These are phyloP conservation scores for Paspalum vaginatum DNA, from an alignment of 176 grass and related monocot genomes.

Conservation along the genomic window DNA sequence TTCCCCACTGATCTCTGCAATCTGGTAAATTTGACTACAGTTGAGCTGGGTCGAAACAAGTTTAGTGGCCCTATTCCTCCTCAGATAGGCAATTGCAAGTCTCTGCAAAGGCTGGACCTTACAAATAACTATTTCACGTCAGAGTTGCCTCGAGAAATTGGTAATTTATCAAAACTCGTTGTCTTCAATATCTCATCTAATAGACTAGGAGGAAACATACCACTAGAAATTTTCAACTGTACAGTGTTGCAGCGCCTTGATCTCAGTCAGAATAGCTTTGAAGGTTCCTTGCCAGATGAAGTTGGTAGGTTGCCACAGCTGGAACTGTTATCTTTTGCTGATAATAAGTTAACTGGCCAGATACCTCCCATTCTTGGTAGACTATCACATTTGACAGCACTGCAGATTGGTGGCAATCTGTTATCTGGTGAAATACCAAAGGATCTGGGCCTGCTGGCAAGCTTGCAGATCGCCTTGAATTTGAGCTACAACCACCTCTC, in stretches of 20 bases:
- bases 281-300: slow-evolving; percentile 73
- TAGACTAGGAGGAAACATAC: slow-evolving; percentile 75
- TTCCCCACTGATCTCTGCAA: slow-evolving; percentile 83
- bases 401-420: slow-evolving; percentile 92
- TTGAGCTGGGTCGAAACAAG: slow-evolving; percentile 81
- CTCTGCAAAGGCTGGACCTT: slow-evolving; percentile 80
- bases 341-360: slow-evolving; percentile 73
- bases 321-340: slow-evolving; percentile 83
- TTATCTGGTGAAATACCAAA: slow-evolving; percentile 85
- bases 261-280: slow-evolving; percentile 90
- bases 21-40: slow-evolving; percentile 82
- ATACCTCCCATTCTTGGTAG: slow-evolving; percentile 83
- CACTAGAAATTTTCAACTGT: slow-evolving; percentile 87
- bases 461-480: slow-evolving; percentile 97
- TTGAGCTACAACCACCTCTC: slow-evolving; percentile 87
- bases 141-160: slow-evolving; percentile 83
- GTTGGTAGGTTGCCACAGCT: slow-evolving; percentile 78
- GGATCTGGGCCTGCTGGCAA: slow-evolving; percentile 81
- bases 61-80: slow-evolving; percentile 90
- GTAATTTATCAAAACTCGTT: slow-evolving; percentile 73
- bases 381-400: slow-evolving; percentile 82
- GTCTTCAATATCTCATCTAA: slow-evolving; percentile 98
- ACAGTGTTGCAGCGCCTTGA: slow-evolving; percentile 89
- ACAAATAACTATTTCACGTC: slow-evolving; percentile 90
- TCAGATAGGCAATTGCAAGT: slow-evolving; percentile 76